phyloP scores from a whole-genome alignment of 306 rosid genomes.

The Castanea crenata region DNA sequence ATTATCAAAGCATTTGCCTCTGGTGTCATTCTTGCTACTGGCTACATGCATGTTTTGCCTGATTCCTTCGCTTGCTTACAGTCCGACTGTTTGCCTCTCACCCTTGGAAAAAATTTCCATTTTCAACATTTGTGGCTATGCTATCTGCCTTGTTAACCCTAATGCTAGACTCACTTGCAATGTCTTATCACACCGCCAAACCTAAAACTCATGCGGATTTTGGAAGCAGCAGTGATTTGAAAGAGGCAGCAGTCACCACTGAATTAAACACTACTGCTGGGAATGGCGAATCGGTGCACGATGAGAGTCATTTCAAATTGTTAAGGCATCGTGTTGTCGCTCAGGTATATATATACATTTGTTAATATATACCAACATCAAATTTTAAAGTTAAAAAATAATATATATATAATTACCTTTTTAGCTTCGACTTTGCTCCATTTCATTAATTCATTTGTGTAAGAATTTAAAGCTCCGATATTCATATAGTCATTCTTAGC shows the following conservation, averaged over 20 bases:
- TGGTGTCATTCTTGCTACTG: slow-evolving; percentile 69
- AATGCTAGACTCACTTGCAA: slow-evolving; percentile 54
- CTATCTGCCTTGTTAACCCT: slow-evolving; percentile 52
- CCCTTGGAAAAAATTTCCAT: slow-evolving; percentile 63
- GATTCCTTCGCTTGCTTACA: slow-evolving; percentile 43
- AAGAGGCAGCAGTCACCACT: too few species aligned
- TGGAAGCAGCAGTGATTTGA: too few species aligned
- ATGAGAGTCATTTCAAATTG: slow-evolving; percentile 11
- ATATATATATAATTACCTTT: too few species aligned
- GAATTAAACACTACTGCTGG: too few species aligned
- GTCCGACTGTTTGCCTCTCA: slow-evolving; percentile 47
- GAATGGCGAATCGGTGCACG: neutral
- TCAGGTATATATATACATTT: slow-evolving; percentile 32
- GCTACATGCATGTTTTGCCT: slow-evolving; percentile 77
- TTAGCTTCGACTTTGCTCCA: too few species aligned
- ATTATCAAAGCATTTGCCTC: slow-evolving; percentile 61
- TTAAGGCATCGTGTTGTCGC: slow-evolving; percentile 52
- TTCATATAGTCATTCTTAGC: too few species aligned
- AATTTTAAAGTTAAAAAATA: too few species aligned
- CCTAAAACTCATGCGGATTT: too few species aligned
- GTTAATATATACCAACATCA: too few species aligned
- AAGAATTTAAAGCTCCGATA: too few species aligned
- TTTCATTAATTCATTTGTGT: too few species aligned
- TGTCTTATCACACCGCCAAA: slow-evolving; percentile 22
- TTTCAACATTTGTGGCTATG: slow-evolving; percentile 65